These are phyloP conservation scores for Ceraceosorus guamensis DNA, from an alignment of 1,284 basidiomycete genomes.

Conservation along the genomic window DNA sequence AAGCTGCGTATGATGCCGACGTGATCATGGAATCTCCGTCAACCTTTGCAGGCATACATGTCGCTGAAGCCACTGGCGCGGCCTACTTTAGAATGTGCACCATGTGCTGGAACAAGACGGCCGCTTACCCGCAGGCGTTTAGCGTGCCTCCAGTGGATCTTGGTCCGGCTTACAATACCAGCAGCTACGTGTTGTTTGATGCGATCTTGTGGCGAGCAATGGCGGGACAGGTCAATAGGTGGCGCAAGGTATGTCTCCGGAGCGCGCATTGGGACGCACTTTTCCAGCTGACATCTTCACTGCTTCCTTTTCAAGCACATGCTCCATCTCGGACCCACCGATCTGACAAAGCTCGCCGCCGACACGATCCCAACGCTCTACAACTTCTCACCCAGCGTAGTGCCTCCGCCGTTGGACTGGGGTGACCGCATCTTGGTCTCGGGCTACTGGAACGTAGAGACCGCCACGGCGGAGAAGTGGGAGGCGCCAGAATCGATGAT, in stretches of 20 bases:
- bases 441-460: conserved; percentile 38
- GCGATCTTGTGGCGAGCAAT: conserved; percentile 40
- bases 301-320: too few species aligned
- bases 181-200: conserved; percentile 34
- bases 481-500: conserved; percentile 56
- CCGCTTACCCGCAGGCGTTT: conserved; percentile 40
- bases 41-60: conserved; percentile 41
- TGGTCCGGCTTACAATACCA: conserved; percentile 30
- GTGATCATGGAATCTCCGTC: conserved; percentile 39
- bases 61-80: conserved; percentile 37
- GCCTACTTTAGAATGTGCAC: conserved; percentile 44
- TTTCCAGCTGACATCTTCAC: too few species aligned
- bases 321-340: conserved; percentile 6
- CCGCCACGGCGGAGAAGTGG: conserved; percentile 55
- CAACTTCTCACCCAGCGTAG: conserved; percentile 40
- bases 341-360: conserved; percentile 22
- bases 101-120: conserved; percentile 42
- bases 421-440: conserved; percentile 30
- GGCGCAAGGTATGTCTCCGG: conserved; percentile 17
- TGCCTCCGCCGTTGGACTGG: conserved; percentile 41
- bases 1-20: conserved; percentile 36
- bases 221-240: conserved; percentile 37
- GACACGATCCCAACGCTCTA: conserved; percentile 38
- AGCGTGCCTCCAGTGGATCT: conserved; percentile 30
- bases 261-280: too few species aligned